phyloP scores from a whole-genome alignment of 805 yeast genomes.

The Lipomyces mesembrius region DNA sequence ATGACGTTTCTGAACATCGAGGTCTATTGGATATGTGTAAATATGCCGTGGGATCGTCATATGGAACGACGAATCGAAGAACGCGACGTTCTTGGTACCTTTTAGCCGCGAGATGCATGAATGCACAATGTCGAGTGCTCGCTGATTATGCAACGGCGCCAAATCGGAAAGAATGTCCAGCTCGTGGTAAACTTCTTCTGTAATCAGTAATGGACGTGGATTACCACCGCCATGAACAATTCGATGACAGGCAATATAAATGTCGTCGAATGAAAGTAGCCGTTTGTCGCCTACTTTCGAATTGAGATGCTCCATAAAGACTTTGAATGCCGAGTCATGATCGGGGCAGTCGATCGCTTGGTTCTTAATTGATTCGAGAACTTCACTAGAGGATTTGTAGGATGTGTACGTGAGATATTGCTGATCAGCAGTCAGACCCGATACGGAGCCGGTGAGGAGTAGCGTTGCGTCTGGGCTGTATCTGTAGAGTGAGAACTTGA shows the following conservation, averaged over 20 bases:
- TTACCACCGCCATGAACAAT: slow-evolving; percentile 36
- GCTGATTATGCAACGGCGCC: slow-evolving; percentile 37
- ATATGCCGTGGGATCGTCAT: slow-evolving; percentile 30
- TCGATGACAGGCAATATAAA: slow-evolving; percentile 33
- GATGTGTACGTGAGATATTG: slow-evolving; percentile 27
- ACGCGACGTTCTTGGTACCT: slow-evolving; percentile 31
- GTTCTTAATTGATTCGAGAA: slow-evolving; percentile 51
- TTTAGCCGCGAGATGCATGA: slow-evolving; percentile 26
- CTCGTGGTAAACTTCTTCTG: slow-evolving; percentile 29
- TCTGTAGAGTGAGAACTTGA: slow-evolving; percentile 36
- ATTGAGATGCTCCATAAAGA: slow-evolving; percentile 29
- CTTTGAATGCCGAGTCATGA: slow-evolving; percentile 35
- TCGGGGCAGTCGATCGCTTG: slow-evolving; percentile 27
- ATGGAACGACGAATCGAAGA: slow-evolving; percentile 37
- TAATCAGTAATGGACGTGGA: slow-evolving; percentile 33
- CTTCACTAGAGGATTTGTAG: slow-evolving; percentile 49
- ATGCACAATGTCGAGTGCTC: slow-evolving; percentile 37
- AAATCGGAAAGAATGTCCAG: slow-evolving; percentile 37
- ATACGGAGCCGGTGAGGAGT: slow-evolving; percentile 25
- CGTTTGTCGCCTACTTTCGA: slow-evolving; percentile 13
- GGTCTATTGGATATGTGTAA: slow-evolving; percentile 35
- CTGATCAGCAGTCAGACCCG: slow-evolving; percentile 32
- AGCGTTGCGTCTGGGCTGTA: slow-evolving; percentile 20
- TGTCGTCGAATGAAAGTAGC: slow-evolving; percentile 25
- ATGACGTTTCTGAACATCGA: slow-evolving; percentile 27